Evolutionary conservation across 2,329 filamentous ascomycete species (phyloP).

Genomic region (Ophiostoma sp.): DNA sequence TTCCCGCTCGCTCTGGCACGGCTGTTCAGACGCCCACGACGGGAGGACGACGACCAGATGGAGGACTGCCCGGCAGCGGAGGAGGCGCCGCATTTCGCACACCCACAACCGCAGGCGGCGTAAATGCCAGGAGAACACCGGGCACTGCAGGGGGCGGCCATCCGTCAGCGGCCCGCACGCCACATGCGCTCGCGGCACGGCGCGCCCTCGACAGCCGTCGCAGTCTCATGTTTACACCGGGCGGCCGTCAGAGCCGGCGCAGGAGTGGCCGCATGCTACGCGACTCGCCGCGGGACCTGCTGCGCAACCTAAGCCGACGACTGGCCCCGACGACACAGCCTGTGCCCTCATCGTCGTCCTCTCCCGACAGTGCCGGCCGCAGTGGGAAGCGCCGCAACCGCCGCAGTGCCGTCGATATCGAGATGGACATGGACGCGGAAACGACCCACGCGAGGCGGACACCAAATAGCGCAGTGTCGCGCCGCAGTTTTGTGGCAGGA

Average conservation of each 20-base stretch:
- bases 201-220: conserved; percentile 55
- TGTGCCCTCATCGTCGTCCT: conserved; percentile 45
- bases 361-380: background rate
- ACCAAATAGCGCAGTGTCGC: background rate
- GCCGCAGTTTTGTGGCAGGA: background rate
- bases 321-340: conserved; percentile 47
- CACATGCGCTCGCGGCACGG: conserved; percentile 57
- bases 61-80: conserved; percentile 10
- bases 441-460: conserved; percentile 12
- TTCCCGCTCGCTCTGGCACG: background rate
- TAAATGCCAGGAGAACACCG: conserved; percentile 26
- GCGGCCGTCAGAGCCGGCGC: conserved; percentile 45
- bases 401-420: conserved; percentile 14
- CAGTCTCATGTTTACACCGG: conserved; percentile 56
- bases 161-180: conserved; percentile 48
- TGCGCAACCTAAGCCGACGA: conserved; percentile 51
- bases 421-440: conserved; percentile 18
- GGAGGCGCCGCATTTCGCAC: conserved; percentile 23
- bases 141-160: conserved; percentile 38
- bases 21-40: conserved; percentile 21
- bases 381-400: conserved; percentile 15
- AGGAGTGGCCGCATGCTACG: conserved; percentile 52
- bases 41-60: background rate
- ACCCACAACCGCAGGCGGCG: conserved; percentile 19
- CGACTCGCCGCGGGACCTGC: conserved; percentile 50